phyloP scores from a whole-genome alignment of 2,329 filamentous ascomycete species.

The Clonostachys sp. region DNA sequence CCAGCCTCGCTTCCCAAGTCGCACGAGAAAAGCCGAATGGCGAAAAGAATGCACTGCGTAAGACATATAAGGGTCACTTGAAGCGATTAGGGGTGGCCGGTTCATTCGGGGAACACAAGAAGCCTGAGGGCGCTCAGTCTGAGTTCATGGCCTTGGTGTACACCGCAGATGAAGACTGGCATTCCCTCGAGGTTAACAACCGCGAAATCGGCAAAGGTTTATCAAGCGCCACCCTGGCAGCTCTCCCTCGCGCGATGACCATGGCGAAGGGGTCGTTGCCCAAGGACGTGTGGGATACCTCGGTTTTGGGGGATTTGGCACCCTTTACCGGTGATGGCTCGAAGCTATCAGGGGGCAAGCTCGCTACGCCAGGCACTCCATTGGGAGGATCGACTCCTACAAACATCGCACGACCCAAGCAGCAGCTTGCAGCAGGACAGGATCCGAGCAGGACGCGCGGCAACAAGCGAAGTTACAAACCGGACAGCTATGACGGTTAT shows the following conservation, averaged over 20 bases:
- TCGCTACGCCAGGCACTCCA: conserved; percentile 50
- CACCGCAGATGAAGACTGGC: conserved; percentile 53
- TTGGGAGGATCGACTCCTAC: conserved; percentile 12
- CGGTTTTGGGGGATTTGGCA: conserved; percentile 52
- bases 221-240: conserved; percentile 32
- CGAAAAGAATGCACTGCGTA: conserved; percentile 62
- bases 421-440: conserved; percentile 27
- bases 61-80: conserved; percentile 66
- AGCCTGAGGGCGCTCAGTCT: conserved; percentile 43
- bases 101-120: conserved; percentile 54
- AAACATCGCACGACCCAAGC: conserved; percentile 25
- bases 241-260: conserved; percentile 44
- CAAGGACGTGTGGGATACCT: conserved; percentile 50
- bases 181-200: conserved; percentile 46
- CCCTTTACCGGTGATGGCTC: conserved; percentile 31
- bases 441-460: conserved; percentile 54
- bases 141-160: conserved; percentile 48
- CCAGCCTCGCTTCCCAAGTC: conserved; percentile 53
- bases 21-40: conserved; percentile 61
- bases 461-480: conserved; percentile 68
- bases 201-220: conserved; percentile 52
- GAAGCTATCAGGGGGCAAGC: conserved; percentile 36
- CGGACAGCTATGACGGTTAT: conserved; percentile 71
- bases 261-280: conserved; percentile 55
- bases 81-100: conserved; percentile 59